These are phyloP conservation scores for Forsythia viridissima DNA, from an alignment of 257 asterid species.

Conservation along the genomic window DNA sequence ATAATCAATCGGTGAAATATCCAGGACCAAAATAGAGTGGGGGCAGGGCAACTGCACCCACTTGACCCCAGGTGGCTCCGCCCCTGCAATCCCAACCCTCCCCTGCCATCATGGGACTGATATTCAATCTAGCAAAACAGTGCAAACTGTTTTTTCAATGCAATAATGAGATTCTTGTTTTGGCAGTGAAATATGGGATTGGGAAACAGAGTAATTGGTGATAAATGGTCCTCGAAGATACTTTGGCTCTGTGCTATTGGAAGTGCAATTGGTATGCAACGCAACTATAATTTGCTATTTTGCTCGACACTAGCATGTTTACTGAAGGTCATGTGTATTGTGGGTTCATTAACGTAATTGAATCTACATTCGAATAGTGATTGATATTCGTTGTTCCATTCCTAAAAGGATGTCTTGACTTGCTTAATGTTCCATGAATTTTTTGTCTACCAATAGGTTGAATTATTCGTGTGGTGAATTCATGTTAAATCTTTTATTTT, in stretches of 20 bases:
- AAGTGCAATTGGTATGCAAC: slow-evolving; percentile 73
- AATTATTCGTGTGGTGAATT: background rate
- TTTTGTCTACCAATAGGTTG: slow-evolving; percentile 10
- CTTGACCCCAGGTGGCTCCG: no score
- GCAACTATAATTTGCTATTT: background rate
- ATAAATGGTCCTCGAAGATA: slow-evolving; percentile 81
- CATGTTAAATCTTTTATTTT: background rate
- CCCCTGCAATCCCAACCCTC: no score
- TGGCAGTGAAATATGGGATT: slow-evolving; percentile 65
- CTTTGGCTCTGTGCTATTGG: slow-evolving; percentile 89
- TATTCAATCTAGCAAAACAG: background rate
- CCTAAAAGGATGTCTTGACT: background rate
- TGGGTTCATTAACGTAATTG: background rate
- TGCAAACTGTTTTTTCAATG: background rate
- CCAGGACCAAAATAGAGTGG: no score
- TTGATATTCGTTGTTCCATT: background rate
- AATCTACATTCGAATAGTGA: background rate
- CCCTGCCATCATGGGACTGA: background rate
- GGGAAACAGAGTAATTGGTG: slow-evolving; percentile 67
- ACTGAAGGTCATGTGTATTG: background rate
- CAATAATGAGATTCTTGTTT: slow-evolving; percentile 1
- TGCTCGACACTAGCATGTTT: background rate
- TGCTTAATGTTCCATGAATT: background rate
- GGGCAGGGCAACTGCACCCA: no score
- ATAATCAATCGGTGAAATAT: no score